Base-by-base conservation (phyloP, 768 basidiomycete species). In the Pulveroboletus ravenelii region DNA sequence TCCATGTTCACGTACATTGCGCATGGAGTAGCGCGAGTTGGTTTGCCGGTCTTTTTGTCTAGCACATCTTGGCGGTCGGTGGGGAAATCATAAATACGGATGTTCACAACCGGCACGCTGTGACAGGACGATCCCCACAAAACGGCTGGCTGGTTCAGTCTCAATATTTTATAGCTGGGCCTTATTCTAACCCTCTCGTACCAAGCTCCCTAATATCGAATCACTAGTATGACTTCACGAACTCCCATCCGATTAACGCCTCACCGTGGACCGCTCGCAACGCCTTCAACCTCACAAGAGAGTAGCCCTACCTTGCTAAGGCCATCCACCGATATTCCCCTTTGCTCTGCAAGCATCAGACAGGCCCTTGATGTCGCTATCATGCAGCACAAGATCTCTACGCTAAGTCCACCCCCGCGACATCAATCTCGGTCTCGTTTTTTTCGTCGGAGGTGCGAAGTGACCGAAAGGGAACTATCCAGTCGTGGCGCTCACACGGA, bases 131-230 rank as follows among this genome's bases (percentile, higher is more conserved):
- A 45, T 51, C 53, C 50, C 36, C 58, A 40, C 56, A 43, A 58
- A 53, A 51, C 48, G 64, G 52, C 62, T 67, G 62, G 56, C 64
- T 61, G 64, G 64, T 38, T 52, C 65, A 62, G 64, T 66, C 65
- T 53, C 45, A 44, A 52, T 5, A 18, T 42, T 48, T 29, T 62
- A 64, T 41, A 6, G 20, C 50, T 64, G 48, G 29, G 23, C 41
- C 48, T 56, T 53, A 47, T 54, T 40, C 53, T 52, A 30, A 63
- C 62, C 56, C 42, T 38, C 23, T 32, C 23, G 50, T 52, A 51
- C 49, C 55, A 50, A 47, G 54, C 46, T 14, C 43, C 17, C 50
- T 64, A 58, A 55, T 55, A 53, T 51, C 51, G 40, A 52, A 17
- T 51, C 51, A 41, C 58, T 47, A 25, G 47, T 52, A 65, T 65